Base-by-base conservation (phyloP, 2,329 filamentous ascomycete genomes). In the Paecilomyces niveus region DNA sequence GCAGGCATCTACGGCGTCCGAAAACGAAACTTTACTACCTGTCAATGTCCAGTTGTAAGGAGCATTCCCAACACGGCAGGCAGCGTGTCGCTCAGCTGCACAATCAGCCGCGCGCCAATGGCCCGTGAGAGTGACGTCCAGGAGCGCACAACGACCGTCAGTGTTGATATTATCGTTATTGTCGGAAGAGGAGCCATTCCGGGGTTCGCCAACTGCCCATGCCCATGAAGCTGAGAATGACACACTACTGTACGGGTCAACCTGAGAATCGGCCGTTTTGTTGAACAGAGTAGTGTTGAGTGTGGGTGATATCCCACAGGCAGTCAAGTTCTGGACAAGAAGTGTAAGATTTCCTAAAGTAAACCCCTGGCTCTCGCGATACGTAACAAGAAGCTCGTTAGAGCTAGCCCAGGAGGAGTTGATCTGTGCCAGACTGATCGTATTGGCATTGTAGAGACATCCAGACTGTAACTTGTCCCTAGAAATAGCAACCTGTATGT, bases 41-140 rank as follows among this genome's bases (percentile, higher is more conserved):
- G 82, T 81, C 26, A 88, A 67, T 4, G 68, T 70, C 85, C 86
- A 89, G 55, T 74, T 70, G 65, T 84, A 88, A 0, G 85, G 85
- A n/a, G 78, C 67, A 32, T 71, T 67, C 3, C 67, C 67, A 26
- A 82, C 72, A 26, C 85, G 83, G 65, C 86, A 89, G 11, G 85
- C 84, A 24, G 77, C 81, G 56, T 76, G 78, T 56, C 81, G 77
- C 9, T 72, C 69, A 35, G 77, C 67, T 3, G 71, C 74, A 70
- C 86, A 89, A 66, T 86, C 79, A 11, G 76, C 72, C 5, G 82
- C 80, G 54, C 77, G 75, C 86, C 85, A 89, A 58, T 76, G 81
- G n/a, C 83, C 84, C 1, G 70, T 58, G 1, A 77, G 73, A 1
- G 76, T 74, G 7, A 72, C 62, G 60, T 82, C 77, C 61, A 85